Base-by-base conservation (phyloP, 177 flowering plant genomes). In the Vitis hybrid region DNA sequence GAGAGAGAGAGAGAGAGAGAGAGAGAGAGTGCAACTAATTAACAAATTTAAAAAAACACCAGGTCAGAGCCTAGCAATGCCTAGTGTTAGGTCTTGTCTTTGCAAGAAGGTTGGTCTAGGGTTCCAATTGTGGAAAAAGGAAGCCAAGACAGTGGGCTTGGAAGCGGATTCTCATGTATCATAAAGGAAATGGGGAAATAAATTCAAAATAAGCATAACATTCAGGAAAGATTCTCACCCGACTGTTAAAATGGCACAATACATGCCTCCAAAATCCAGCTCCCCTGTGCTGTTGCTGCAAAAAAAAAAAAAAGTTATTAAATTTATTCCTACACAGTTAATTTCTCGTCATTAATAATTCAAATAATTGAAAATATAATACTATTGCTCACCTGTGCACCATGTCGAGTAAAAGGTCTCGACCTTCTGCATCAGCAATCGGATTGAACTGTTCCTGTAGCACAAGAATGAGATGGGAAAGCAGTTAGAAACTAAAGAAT, bases 331-430 rank as follows among this genome's bases (percentile, higher is more conserved):
- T 1, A 30, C 18, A 23, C 4, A 0, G 10, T 40, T 40, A 48
- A 51, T 49, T 55, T n/a, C 48, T 40, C 48, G 70, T 4, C 50
- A 14, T 7, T 8, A 12, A 11, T 5, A 48, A 3, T 10, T 11
- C 4, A 64, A 23, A 48, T 14, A 59, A 3, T 52, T 17, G 15
- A 56, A 10, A 32, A 58, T 26, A 30, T 13, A 52, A 61, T 56
- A 63, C 15, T 10, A 26, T 52, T 34, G 18, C 82, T 79, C 64
- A 89, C 93, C 91, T 91, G 75, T 81, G 81, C 67, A 92, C 91
- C 92, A 95, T 88, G n/a, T 80, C 60, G 0, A 97, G 93, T 32
- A 95, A 93, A 21, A 93, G 85, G 74, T 95, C 97, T 18, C 75
- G 82, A 3, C 81, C 78, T 52, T 85, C 56, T 52, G 70, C 75